phyloP scores from a whole-genome alignment of 1,284 basidiomycete species.

The Tilletiopsis washingtonensis region DNA sequence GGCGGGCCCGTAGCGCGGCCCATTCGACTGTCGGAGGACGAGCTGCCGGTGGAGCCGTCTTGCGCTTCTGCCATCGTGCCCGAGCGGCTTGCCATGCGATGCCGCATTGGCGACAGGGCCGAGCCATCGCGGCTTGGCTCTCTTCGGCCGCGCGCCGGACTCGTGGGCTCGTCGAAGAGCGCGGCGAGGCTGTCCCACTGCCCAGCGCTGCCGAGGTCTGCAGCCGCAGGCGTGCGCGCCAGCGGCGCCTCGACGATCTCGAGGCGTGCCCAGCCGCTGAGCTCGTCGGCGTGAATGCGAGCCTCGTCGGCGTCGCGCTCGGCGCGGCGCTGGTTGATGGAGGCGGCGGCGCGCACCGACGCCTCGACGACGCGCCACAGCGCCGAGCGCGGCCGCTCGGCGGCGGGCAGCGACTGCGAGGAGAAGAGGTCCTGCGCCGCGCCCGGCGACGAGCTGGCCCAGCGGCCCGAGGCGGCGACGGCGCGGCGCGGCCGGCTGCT shows the following conservation, averaged over 20 bases:
- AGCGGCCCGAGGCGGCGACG: too few relatives aligned
- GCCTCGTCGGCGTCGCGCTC: slow-evolving; percentile 10
- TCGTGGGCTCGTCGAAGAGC: slow-evolving; percentile 14
- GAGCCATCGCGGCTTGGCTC: slow-evolving; percentile 9
- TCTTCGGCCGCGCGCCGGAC: slow-evolving; percentile 1
- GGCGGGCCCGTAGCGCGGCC: too few relatives aligned
- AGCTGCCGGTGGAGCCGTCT: not conserved
- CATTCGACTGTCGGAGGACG: not conserved
- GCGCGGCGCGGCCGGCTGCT: too few relatives aligned
- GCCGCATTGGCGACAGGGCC: not conserved
- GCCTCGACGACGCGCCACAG: slow-evolving; percentile 2
- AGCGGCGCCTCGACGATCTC: slow-evolving; percentile 13
- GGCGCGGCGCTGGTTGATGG: not conserved
- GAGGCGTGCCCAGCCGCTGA: slow-evolving; percentile 13
- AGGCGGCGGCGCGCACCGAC: not conserved
- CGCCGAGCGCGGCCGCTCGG: not conserved
- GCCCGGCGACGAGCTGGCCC: too few relatives aligned
- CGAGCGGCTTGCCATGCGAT: too few relatives aligned
- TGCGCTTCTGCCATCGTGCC: not conserved
- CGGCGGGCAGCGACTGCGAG: too few relatives aligned
- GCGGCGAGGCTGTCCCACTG: slow-evolving; percentile 36
- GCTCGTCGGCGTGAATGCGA: slow-evolving; percentile 12
- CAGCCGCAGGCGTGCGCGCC: too few relatives aligned
- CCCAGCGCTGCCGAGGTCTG: slow-evolving; percentile 22
- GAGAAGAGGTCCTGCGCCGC: too few relatives aligned